Base-by-base conservation (phyloP, 1,139 yeast genomes). In the Diutina mesorugosa region DNA sequence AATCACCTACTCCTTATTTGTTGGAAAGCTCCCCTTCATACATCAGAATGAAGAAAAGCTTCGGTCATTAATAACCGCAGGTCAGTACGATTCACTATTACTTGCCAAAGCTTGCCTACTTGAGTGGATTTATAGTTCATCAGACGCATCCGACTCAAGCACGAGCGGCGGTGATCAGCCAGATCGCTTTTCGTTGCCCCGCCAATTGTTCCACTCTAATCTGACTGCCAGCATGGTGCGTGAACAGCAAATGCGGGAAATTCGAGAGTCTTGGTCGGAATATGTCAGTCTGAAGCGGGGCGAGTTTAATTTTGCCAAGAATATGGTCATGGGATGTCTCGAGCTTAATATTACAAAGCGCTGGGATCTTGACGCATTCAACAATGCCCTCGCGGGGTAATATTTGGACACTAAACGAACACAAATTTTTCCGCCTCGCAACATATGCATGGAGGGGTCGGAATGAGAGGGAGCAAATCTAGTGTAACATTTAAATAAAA, bases 1-100 rank as follows among this genome's bases (percentile, higher is more conserved):
- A 0, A 72, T 87, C 59, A 63, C 86, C 10, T 90, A 81, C 66
- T 83, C 95, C 1, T 79, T 90, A 81, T 71, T 85, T 54, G 79
- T 83, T 51, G 93, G 95, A 0, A 80, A 76, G 61, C 70, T 90
- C 56, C 97, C 97, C 0, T 91, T 90, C 72, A 84, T 83, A 60
- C 96, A 90, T 67, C 81, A 81, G 21, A 87, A 84, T 65, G 90
- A 88, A 63, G 96, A 96, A 5, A 72, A 90, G 61, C 73, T 90
- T 59, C 76, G 90, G 51, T 82, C 87, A 21, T 79, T 84, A 74
- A 90, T 91, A 55, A 69, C 84, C 38, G 80, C 85, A 3, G 95
- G 88, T 1, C 79, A 80, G 57, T 89, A 76, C 67, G 82, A 66
- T 41, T 69, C 68, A 2, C 74, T 76, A 16, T 70, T 85, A 60